A percentile compares a stretch with the other conserved stretches of the same genome.
Conservation (phyloP, 1,284 basidiomycete genomes). For the Sanghuangporus sanghuang region DNA sequence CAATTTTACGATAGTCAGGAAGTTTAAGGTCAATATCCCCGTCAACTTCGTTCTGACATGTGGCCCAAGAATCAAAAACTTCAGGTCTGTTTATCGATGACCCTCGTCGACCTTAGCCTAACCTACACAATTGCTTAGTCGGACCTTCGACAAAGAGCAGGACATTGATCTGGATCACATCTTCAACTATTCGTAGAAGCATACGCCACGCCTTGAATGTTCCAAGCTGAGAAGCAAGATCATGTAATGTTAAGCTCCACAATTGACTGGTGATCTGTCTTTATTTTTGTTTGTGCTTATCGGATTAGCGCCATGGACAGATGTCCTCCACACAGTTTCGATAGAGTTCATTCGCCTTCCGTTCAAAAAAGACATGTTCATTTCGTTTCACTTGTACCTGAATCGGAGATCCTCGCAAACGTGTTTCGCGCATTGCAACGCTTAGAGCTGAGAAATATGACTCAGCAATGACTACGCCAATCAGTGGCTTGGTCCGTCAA, state of each 20-base stretch:
- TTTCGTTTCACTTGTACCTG: neutral
- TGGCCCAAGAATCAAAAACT: neutral
- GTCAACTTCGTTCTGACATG: neutral
- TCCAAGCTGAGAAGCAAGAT: too few relatives aligned
- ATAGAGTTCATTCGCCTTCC: too few relatives aligned
- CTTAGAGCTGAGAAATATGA: neutral
- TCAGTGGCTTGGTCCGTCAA: too few relatives aligned
- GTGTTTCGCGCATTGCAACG: neutral
- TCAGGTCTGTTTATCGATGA: neutral
- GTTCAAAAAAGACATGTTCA: neutral
- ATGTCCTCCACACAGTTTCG: too few relatives aligned
- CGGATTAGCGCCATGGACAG: too few relatives aligned
- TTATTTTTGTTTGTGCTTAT: too few relatives aligned
- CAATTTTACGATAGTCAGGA: neutral
- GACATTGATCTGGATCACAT: neutral
- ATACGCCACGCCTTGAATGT: neutral
- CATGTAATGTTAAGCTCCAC: too few relatives aligned
- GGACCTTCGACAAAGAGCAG: neutral
- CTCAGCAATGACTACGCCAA: neutral
- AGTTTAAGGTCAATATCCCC: neutral
- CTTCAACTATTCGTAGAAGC: neutral
- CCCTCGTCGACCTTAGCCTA: neutral
- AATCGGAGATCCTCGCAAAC: neutral
- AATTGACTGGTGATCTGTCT: too few relatives aligned
- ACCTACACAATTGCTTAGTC: neutral